Percentiles rank a stretch among this genome's conserved stretches.
phyloP scores from a whole-genome alignment of 768 basidiomycete species.

The Lactifluus volemus region DNA sequence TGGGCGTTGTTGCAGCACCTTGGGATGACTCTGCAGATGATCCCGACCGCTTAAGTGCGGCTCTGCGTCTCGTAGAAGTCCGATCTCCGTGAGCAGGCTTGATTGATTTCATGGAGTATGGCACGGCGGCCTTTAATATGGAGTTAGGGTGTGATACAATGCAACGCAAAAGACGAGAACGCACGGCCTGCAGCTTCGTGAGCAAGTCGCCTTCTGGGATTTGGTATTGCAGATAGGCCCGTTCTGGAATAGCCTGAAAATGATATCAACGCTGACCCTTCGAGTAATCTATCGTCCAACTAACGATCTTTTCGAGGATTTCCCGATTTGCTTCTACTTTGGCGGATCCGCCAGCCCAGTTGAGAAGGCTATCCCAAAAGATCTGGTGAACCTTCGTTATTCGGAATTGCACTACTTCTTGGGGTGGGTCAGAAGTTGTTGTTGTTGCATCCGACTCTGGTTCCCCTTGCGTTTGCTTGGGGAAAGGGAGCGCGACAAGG shows the following conservation, averaged over 20 bases:
- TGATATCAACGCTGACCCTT: not conserved
- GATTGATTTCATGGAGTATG: slow-evolving; percentile 48
- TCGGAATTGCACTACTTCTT: slow-evolving; percentile 37
- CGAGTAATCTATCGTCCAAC: not conserved
- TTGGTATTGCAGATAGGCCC: slow-evolving; percentile 48
- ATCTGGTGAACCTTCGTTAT: slow-evolving; percentile 39
- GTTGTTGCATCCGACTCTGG: slow-evolving; percentile 3
- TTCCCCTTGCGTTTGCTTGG: slow-evolving; percentile 18
- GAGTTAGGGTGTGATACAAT: not conserved
- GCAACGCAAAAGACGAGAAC: slow-evolving; percentile 13
- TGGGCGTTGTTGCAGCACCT: slow-evolving; percentile 24
- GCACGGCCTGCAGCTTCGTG: slow-evolving; percentile 51
- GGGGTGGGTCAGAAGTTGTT: slow-evolving; percentile 18
- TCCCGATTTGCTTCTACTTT: slow-evolving; percentile 42
- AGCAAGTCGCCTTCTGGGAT: slow-evolving; percentile 48
- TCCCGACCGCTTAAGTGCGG: slow-evolving; percentile 27
- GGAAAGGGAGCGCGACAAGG: slow-evolving; percentile 40
- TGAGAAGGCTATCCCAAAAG: slow-evolving; percentile 49
- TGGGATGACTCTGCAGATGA: not conserved
- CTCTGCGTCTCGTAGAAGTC: slow-evolving; percentile 30
- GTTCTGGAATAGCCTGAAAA: slow-evolving; percentile 34
- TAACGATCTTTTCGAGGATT: slow-evolving; percentile 40
- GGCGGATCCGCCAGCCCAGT: slow-evolving; percentile 54
- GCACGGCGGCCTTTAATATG: slow-evolving; percentile 32
- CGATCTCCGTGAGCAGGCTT: slow-evolving; percentile 40